Conservation (phyloP, 108 stramenopile species). For the Skeletonema grethae region DNA sequence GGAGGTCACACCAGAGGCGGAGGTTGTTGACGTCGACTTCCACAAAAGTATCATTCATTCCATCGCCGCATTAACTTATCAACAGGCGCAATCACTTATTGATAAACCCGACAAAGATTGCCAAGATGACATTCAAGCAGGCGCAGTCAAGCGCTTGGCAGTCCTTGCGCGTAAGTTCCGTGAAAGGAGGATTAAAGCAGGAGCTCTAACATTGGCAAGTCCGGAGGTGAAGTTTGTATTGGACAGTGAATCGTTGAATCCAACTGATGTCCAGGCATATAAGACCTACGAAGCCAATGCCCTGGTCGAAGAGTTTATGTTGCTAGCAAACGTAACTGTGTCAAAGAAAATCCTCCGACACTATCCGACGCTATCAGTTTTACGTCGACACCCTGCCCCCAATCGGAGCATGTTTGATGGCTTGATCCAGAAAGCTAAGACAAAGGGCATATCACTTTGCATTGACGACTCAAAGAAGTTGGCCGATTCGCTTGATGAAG, state of each 20-base stretch:
- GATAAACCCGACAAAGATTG: conserved; percentile 83
- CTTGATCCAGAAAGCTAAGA: conserved; percentile 87
- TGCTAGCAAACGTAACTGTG: conserved; percentile 98
- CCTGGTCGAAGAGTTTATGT: conserved; percentile 99
- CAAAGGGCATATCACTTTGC: conserved; percentile 80
- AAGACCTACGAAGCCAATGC: conserved; percentile 90
- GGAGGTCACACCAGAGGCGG: conserved; percentile 89
- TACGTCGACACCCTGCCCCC: conserved; percentile 97
- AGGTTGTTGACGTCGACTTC: conserved; percentile 89
- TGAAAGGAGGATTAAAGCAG: conserved; percentile 88
- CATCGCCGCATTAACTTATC: conserved; percentile 94
- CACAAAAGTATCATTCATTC: conserved; percentile 95
- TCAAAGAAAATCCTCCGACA: conserved; percentile 90
- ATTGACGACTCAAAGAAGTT: conserved; percentile 93
- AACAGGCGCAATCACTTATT: conserved; percentile 94
- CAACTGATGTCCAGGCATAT: conserved; percentile 96
- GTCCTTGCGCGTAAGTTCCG: conserved; percentile 87
- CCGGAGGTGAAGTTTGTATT: conserved; percentile 98
- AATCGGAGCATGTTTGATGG: conserved; percentile 94
- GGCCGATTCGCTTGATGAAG: conserved; percentile 94
- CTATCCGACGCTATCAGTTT: conserved; percentile 90
- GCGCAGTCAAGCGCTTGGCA: conserved; percentile 88
- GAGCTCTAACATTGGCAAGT: conserved; percentile 96
- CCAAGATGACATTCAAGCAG: conserved; percentile 67
- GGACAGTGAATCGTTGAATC: conserved; percentile 95